phyloP scores from a whole-genome alignment of 1,284 basidiomycete species.

The Meira nashicola region DNA sequence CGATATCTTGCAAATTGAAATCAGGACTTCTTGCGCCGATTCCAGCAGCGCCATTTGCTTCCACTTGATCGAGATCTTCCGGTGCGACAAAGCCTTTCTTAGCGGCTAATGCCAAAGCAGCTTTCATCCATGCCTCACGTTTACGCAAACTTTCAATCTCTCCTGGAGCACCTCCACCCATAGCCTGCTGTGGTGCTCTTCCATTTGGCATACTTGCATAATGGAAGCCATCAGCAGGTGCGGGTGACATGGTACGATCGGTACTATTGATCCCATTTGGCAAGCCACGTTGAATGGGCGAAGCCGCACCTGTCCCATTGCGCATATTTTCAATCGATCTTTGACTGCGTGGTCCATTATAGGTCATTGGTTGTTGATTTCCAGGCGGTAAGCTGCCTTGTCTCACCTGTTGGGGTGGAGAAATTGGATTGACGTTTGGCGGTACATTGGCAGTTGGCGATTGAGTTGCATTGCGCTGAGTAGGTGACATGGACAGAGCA shows the following conservation, averaged over 20 bases:
- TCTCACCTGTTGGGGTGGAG: too few species aligned
- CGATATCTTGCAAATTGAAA: conserved; percentile 48
- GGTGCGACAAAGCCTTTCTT: conserved; percentile 75
- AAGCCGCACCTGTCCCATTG: conserved; percentile 17
- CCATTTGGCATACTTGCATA: conserved; percentile 27
- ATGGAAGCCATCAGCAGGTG: conserved; percentile 41
- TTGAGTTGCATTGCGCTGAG: too few species aligned
- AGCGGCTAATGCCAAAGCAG: conserved; percentile 70
- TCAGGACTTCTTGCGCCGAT: conserved; percentile 17
- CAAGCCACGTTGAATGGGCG: conserved; percentile 14
- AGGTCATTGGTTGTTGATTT: conserved; percentile 6
- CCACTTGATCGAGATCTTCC: conserved; percentile 52
- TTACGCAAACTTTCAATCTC: conserved; percentile 74
- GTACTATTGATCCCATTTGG: conserved; percentile 21
- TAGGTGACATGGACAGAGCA: too few species aligned
- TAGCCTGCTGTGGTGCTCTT: neutral
- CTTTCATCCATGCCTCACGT: conserved; percentile 80
- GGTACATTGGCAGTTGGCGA: too few species aligned
- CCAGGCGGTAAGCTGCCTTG: too few species aligned
- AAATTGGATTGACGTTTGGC: too few species aligned
- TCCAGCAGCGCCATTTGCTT: conserved; percentile 23
- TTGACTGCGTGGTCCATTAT: conserved; percentile 36
- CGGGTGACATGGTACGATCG: conserved; percentile 18
- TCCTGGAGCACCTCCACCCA: conserved; percentile 2
- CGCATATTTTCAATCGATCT: conserved; percentile 42